Conservation (phyloP, 495 filamentous ascomycete species). For the Xylaria cubensis region DNA sequence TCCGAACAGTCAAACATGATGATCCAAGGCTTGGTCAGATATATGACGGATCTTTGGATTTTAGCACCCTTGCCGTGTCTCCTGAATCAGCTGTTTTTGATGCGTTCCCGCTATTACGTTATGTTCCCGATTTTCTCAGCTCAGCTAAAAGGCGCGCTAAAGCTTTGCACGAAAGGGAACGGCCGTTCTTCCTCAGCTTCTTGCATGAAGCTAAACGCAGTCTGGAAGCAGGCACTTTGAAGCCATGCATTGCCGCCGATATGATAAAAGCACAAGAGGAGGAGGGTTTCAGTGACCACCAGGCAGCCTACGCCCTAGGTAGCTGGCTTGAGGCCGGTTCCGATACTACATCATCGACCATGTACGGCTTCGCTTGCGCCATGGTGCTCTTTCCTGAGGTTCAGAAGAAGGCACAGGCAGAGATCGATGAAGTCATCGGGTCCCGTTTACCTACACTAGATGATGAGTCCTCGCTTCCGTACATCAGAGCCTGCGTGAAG, state of each 20-base stretch:
- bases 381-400: slow-evolving; percentile 56
- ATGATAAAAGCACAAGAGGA: background rate
- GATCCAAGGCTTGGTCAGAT: background rate
- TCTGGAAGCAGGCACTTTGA: background rate
- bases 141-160: background rate
- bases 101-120: background rate
- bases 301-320: background rate
- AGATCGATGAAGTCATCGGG: slow-evolving; percentile 47
- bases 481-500: slow-evolving; percentile 56
- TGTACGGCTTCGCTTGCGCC: slow-evolving; percentile 51
- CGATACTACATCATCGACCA: background rate
- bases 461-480: slow-evolving; percentile 33
- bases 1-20: background rate
- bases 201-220: background rate
- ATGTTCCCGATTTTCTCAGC: background rate
- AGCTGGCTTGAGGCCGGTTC: background rate
- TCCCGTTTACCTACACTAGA: background rate
- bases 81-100: background rate
- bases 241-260: background rate
- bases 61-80: background rate
- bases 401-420: slow-evolving; percentile 55
- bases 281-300: background rate
- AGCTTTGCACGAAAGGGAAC: background rate
- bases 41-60: background rate
- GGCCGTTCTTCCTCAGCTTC: background rate